Evolutionary conservation across 2,329 filamentous ascomycete genomes (phyloP), one percentile per base, ranked within the genome.

Genomic region (Aureobasidium zeae): DNA sequence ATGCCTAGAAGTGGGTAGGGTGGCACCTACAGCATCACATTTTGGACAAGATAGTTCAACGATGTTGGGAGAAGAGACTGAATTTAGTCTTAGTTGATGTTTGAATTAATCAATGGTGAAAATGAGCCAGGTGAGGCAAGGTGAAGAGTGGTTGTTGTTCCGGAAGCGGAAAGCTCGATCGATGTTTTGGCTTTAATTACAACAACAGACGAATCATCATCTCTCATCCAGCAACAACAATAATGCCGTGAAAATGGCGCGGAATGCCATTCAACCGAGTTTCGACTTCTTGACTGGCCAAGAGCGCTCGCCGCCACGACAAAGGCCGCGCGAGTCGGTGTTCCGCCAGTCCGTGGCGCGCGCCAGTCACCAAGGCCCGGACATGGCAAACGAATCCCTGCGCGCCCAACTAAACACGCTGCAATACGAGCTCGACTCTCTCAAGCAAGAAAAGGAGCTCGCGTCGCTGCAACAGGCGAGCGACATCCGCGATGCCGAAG

Each of bases 361-460:
- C 21, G 11, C 20, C 39, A 21, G 39, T 32, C 12, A 17, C 5
- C 4, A 2, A 4, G n/a, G 11, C 16, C 2, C 20, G 43, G 45
- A 47, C 21, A 57, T 61, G 50, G 58, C 61, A 53, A 81, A 76
- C 48, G 88, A 96, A 56, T 82, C 88, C 51, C 72, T 96, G 19
- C 88, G 89, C 57, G 86, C 89, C 2, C 86, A 95, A 63, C 71
- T 96, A 30, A 91, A 88, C 49, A 85, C 86, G 0, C 69, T 95
- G 38, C 81, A 81, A 49, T 98, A 95, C 65, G 86, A 89, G 47
- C 73, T 94, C 52, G 84, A 87, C 55, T 89, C 84, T 13, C 69
- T 85, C 42, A 88, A 89, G 55, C 86, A 94, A 53, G 89, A 96
- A 57, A 81, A 84, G 53, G 86, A 94, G 46, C 75, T 95, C 55